Conservation (phyloP, 2,329 filamentous ascomycete genomes). For the Aspergillus arachidicola region DNA sequence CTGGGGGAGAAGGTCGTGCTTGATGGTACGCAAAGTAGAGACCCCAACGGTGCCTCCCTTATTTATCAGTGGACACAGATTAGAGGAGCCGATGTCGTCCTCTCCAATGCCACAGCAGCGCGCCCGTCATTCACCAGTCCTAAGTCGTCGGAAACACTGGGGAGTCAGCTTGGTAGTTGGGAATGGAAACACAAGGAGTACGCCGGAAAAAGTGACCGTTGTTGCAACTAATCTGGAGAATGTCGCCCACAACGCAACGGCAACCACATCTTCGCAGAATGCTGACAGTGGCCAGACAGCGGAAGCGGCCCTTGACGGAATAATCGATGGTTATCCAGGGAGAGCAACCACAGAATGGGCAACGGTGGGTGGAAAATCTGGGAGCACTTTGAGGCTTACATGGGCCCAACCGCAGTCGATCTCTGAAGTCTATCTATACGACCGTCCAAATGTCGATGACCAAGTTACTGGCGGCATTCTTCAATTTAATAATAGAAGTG, state of each 20-base stretch:
- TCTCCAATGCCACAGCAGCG: neutral
- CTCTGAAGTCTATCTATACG: constrained; percentile 10
- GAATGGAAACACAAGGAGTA: constrained; percentile 2
- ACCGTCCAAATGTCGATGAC: constrained; percentile 12
- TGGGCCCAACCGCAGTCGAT: constrained; percentile 11
- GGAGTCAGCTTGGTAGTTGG: constrained; percentile 8
- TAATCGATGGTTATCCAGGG: constrained; percentile 6
- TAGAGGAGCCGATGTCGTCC: neutral
- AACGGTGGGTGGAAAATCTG: constrained; percentile 8
- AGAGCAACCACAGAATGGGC: constrained; percentile 5
- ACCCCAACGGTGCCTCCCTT: neutral
- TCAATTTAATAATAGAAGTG: constrained; percentile 10
- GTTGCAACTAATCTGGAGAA: constrained; percentile 5
- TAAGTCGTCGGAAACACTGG: neutral
- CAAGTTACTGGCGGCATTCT: constrained; percentile 9
- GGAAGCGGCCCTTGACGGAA: constrained; percentile 8
- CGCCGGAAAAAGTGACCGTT: constrained; percentile 1
- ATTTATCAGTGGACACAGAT: constrained; percentile 11
- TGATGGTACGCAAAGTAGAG: constrained; percentile 8
- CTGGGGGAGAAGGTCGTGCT: constrained; percentile 1
- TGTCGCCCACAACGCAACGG: constrained; percentile 4
- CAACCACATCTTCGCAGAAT: constrained; percentile 10
- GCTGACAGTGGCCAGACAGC: neutral
- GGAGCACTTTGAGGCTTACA: constrained; percentile 7
- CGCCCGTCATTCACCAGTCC: constrained; percentile 2